These are phyloP conservation scores for Diplotaxis tenuifolia DNA, from an alignment of 345 rosid species.

Conservation along the genomic window DNA sequence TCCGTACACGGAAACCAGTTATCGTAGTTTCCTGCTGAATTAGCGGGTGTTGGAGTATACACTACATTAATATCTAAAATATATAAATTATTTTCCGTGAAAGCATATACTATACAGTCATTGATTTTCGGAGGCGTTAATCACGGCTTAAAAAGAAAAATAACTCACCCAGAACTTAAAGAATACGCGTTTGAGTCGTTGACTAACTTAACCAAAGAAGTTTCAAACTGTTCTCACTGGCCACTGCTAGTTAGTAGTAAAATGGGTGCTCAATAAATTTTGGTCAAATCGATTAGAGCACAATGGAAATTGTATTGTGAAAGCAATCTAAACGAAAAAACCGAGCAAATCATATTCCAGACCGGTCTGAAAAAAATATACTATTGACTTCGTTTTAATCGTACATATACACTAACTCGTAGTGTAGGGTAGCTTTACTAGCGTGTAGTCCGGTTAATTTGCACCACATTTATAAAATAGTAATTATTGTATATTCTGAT, in stretches of 20 bases:
- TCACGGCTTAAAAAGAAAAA: constrained; percentile 47
- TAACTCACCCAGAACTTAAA: constrained; percentile 12
- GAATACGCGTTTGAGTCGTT: constrained; percentile 34
- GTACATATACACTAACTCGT: neutral
- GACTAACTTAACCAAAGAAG: neutral
- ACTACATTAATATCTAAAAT: neutral
- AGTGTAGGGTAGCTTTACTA: neutral
- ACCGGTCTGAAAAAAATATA: neutral
- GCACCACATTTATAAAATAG: neutral
- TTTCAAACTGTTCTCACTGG: constrained; percentile 30
- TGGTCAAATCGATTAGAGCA: neutral
- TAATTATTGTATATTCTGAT: neutral
- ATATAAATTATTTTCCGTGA: neutral
- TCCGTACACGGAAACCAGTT: constrained; percentile 38
- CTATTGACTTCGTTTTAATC: neutral
- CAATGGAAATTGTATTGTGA: neutral
- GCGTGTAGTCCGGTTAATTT: neutral
- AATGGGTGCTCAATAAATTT: constrained; percentile 10
- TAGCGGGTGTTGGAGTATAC: constrained; percentile 13
- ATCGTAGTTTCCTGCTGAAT: constrained; percentile 37
- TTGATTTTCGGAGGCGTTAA: constrained; percentile 47
- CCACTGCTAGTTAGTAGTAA: constrained; percentile 14
- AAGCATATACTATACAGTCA: neutral
- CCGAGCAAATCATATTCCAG: neutral
- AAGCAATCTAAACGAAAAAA: neutral